Evolutionary conservation across 2,329 filamentous ascomycete species (phyloP).

Genomic region (Fusarium caatingaense): DNA sequence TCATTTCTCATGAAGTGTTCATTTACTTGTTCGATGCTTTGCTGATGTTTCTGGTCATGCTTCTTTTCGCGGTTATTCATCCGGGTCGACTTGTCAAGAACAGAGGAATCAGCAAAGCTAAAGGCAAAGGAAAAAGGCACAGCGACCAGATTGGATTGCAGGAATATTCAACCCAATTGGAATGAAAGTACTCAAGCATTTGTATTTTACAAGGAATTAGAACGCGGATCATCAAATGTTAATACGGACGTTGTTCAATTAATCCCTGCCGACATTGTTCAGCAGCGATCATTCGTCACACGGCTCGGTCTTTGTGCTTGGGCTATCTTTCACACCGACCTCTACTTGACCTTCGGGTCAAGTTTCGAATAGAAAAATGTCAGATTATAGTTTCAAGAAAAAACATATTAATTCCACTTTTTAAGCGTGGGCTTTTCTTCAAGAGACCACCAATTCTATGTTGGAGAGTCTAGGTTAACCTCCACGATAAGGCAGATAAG

Average conservation of each 20-base stretch:
- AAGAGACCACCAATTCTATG: not conserved
- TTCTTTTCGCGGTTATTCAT: constrained; percentile 46
- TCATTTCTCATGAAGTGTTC: constrained; percentile 55
- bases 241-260: no score
- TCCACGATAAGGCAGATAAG: constrained; percentile 2
- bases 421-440: no score
- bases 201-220: no score
- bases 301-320: no score
- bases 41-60: constrained; percentile 56
- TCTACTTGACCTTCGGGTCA: no score
- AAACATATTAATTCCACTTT: no score
- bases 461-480: not conserved
- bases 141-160: not conserved
- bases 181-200: no score
- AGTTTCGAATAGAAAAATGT: no score
- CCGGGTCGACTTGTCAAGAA: constrained; percentile 6
- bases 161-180: not conserved
- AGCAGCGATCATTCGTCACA: no score
- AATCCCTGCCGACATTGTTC: no score
- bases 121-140: not conserved
- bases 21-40: constrained; percentile 59
- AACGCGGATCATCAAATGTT: no score
- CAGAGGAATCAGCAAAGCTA: not conserved
- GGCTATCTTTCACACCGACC: no score
- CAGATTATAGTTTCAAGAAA: not conserved